Conservation (phyloP, 768 basidiomycete genomes). For the Rhodotorula taiwanensis region DNA sequence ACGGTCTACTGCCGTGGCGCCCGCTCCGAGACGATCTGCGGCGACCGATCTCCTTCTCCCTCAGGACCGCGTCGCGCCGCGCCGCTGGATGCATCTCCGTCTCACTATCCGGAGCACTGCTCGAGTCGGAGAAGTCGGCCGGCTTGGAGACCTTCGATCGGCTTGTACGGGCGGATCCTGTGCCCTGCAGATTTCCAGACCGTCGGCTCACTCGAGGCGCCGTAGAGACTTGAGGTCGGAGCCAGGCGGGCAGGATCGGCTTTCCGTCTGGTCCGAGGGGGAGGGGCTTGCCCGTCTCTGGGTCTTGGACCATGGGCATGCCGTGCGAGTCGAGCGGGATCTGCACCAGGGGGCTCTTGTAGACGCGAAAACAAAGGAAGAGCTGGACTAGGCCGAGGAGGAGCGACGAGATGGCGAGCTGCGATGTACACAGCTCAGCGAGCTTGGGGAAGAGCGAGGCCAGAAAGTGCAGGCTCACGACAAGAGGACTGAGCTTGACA, state of each 20-base stretch:
- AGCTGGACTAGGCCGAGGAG: constrained; percentile 13
- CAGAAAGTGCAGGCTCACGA: constrained; percentile 3
- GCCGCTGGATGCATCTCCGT: no score
- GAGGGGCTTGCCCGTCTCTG: constrained; percentile 8
- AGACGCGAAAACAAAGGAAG: constrained; percentile 9
- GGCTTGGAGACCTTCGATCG: no score
- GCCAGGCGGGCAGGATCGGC: constrained; percentile 19
- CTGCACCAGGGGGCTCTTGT: constrained; percentile 21
- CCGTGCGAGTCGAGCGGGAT: constrained; percentile 25
- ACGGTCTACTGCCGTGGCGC: no score
- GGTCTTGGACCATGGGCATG: constrained; percentile 17
- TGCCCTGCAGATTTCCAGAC: not conserved
- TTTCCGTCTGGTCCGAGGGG: constrained; percentile 11
- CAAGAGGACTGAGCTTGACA: constrained; percentile 11
- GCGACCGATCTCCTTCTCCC: no score
- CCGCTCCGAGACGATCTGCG: no score
- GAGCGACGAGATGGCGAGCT: constrained; percentile 12
- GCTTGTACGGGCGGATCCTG: no score
- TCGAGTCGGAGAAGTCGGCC: no score
- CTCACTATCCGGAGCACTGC: no score
- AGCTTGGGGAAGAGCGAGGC: no score
- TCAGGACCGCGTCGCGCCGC: no score
- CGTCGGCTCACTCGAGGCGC: not conserved
- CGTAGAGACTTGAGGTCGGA: no score
- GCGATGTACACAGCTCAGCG: not conserved